A percentile compares a stretch with the other conserved stretches of the same genome.
phyloP scores from a whole-genome alignment of 2,329 filamentous ascomycete species.

The Aspergillus novoparasiticus region DNA sequence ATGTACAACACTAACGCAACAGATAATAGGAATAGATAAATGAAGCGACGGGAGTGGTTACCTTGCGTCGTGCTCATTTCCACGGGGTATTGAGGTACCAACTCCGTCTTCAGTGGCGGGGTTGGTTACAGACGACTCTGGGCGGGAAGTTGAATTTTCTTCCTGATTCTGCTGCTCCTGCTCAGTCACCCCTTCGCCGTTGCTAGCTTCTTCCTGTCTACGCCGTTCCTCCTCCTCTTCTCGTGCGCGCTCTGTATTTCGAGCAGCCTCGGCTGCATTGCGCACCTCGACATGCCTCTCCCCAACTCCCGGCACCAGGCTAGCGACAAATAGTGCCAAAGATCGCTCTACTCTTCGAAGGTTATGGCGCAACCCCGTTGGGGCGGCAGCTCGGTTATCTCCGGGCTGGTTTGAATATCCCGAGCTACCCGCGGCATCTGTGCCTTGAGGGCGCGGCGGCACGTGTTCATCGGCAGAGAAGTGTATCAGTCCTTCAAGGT shows the following conservation, averaged over 20 bases:
- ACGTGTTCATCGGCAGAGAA: slow-evolving; percentile 27
- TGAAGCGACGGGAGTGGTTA: background rate
- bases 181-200: slow-evolving; percentile 4
- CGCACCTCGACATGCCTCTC: slow-evolving; percentile 62
- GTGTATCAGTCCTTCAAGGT: slow-evolving; percentile 48
- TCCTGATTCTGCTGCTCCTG: slow-evolving; percentile 16
- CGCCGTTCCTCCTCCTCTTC: slow-evolving; percentile 30
- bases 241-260: slow-evolving; percentile 30
- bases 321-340: slow-evolving; percentile 64
- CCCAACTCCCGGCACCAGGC: slow-evolving; percentile 63
- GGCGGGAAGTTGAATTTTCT: background rate
- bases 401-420: slow-evolving; percentile 9
- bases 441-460: slow-evolving; percentile 6
- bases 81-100: slow-evolving; percentile 18
- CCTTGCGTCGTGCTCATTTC: slow-evolving; percentile 7
- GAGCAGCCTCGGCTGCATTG: slow-evolving; percentile 51
- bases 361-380: slow-evolving; percentile 25
- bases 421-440: background rate
- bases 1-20: slow-evolving; percentile 4
- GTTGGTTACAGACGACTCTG: slow-evolving; percentile 7
- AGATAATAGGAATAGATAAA: background rate
- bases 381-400: slow-evolving; percentile 7
- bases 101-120: background rate
- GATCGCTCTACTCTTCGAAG: slow-evolving; percentile 57
- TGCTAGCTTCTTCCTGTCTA: slow-evolving; percentile 24